A percentile compares a stretch with the other conserved stretches of the same genome.
Evolutionary conservation across 306 rosid genomes (phyloP).

Genomic region (Leucaena leucocephala): DNA sequence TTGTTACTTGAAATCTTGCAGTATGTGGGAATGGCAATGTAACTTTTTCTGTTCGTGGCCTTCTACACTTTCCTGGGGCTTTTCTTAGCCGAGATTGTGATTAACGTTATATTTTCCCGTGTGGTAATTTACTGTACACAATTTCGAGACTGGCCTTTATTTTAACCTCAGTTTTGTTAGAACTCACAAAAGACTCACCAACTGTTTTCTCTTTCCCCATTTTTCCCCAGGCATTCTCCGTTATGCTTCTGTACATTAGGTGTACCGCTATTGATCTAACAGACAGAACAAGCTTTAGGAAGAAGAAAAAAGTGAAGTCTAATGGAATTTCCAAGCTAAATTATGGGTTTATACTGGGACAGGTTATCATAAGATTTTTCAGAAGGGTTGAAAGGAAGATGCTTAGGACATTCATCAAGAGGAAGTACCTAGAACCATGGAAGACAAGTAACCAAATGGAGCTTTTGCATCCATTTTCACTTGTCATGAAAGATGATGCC

Average conservation of each 20-base stretch:
- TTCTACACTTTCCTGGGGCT: constrained; percentile 89
- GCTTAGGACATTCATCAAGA: constrained; percentile 72
- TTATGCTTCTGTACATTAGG: constrained; percentile 73
- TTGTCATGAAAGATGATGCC: constrained; percentile 76
- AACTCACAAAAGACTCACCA: not conserved
- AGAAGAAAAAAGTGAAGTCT: constrained; percentile 44
- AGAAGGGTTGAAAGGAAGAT: constrained; percentile 83
- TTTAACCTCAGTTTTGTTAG: not conserved
- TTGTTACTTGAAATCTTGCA: constrained; percentile 39
- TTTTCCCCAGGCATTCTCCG: constrained; percentile 59
- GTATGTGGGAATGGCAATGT: constrained; percentile 81
- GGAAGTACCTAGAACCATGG: constrained; percentile 79
- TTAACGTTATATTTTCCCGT: constrained; percentile 56
- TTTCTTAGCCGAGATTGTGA: constrained; percentile 73
- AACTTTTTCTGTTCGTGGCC: constrained; percentile 57
- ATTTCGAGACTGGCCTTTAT: not conserved
- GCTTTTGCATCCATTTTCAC: constrained; percentile 78
- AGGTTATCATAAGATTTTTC: constrained; percentile 70
- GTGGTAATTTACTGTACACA: constrained; percentile 46
- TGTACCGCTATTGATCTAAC: constrained; percentile 91
- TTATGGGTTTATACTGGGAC: constrained; percentile 63
- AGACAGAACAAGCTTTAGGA: constrained; percentile 68
- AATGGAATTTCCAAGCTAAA: constrained; percentile 51
- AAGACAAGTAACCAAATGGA: constrained; percentile 60
- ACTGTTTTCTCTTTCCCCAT: not conserved